phyloP scores from a whole-genome alignment of 495 filamentous ascomycete species.

The Aspergillus saccharolyticus region DNA sequence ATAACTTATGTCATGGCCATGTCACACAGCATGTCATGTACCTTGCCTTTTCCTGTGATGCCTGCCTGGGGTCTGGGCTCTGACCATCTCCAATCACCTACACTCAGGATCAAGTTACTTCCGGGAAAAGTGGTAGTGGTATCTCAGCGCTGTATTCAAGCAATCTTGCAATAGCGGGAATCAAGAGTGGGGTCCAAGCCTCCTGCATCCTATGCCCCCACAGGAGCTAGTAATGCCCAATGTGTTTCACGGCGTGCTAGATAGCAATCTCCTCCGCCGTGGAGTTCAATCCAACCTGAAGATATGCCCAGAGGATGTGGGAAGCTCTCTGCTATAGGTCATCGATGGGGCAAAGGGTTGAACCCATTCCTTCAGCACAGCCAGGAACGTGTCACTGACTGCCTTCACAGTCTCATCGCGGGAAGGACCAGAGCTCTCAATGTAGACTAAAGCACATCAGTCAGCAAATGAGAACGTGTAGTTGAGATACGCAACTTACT shows the following conservation, averaged over 20 bases:
- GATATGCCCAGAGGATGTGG: slow-evolving; percentile 39
- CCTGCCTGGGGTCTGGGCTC: background rate
- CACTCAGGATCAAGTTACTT: background rate
- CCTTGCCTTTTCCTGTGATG: background rate
- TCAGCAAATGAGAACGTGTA: background rate
- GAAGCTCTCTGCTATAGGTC: slow-evolving; percentile 32
- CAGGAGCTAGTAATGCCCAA: background rate
- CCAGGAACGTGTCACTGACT: slow-evolving; percentile 49
- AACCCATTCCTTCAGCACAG: slow-evolving; percentile 58
- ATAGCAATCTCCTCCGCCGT: background rate
- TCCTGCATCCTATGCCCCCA: slow-evolving; percentile 1
- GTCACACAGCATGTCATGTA: background rate
- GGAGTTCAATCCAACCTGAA: slow-evolving; percentile 20
- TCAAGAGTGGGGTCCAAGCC: background rate
- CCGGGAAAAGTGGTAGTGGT: background rate
- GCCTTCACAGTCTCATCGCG: slow-evolving; percentile 44
- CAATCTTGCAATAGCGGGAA: slow-evolving; percentile 1
- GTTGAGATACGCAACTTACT: slow-evolving; percentile 30
- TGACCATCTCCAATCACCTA: background rate
- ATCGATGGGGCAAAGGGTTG: slow-evolving; percentile 37
- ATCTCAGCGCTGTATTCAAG: slow-evolving; percentile 2
- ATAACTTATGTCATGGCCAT: background rate
- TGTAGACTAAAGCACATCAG: slow-evolving; percentile 40
- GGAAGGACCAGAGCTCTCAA: slow-evolving; percentile 48
- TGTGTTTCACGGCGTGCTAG: background rate